Evolutionary conservation across 768 basidiomycete species (phyloP), one percentile per base, ranked within the genome.

Genomic region (Hericium erinaceus): DNA sequence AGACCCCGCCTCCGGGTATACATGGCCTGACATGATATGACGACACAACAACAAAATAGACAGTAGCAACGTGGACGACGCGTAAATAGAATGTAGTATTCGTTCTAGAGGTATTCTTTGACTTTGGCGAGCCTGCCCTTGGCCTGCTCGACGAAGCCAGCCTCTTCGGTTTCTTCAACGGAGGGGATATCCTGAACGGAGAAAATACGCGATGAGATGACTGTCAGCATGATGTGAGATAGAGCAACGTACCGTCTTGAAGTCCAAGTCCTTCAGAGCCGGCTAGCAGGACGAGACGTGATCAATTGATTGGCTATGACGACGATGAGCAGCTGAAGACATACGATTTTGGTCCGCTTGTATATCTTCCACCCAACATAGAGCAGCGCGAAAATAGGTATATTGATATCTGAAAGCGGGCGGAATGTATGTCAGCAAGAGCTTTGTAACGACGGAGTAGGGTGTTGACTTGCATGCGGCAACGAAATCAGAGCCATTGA

Each of bases 271-370:
- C 26, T 37, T 48, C 33, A 33, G 33, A 6, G 33, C 33, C 33
- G 33, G 33, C 33, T 33, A 33, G 33, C 33, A 33, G 33, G 33
- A 33, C 33, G 9, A 33, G 33, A 10, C 33, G 33, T 10, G 33
- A 33, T 33, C 9, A 33, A 10, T 33, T 33, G 6, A 10, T 33
- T 33, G 9, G 33, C 9, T 33, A 6, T 33, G 33, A 33, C 9
- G 9, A 33, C 9, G 33, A 33, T 33, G 33, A 33, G 33, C 33
- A 33, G 9, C 33, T 33, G 24, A 49, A 16, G 24, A 48, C 61
- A 3, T 13, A 62, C 61, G 6, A 62, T 60, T 46, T 62, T 62
- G 39, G 61, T 62, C 38, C n/a, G 39, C 51, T 58, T 58, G 18
- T n/a, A 37, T 12, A 60, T n/a, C 55, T 62, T 62, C 57, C 52